These are phyloP conservation scores for Pyrenochaeta sp. DNA, from an alignment of 2,329 filamentous ascomycete species.

Conservation along the genomic window DNA sequence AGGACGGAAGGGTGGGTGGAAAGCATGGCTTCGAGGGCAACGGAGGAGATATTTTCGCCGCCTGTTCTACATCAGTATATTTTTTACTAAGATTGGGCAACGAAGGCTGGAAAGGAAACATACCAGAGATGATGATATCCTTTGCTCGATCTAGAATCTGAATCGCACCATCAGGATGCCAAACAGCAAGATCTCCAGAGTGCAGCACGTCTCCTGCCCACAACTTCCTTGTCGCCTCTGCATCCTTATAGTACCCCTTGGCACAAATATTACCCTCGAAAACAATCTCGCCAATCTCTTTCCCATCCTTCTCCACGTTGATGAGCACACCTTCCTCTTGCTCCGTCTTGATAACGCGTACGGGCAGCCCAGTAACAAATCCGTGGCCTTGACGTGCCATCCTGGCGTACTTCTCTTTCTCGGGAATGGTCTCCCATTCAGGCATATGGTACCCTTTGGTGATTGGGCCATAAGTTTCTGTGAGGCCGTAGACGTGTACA, in stretches of 20 bases:
- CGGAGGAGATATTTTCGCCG: constrained; percentile 95
- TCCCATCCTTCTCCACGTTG: constrained; percentile 73
- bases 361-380: constrained; percentile 82
- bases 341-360: constrained; percentile 82
- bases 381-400: constrained; percentile 97
- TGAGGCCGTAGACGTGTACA: constrained; percentile 90
- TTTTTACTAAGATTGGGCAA: background rate
- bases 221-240: constrained; percentile 83
- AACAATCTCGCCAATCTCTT: constrained; percentile 83
- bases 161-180: constrained; percentile 88
- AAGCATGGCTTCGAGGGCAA: constrained; percentile 90
- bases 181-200: constrained; percentile 91
- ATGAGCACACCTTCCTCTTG: constrained; percentile 71
- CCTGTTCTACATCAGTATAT: constrained; percentile 58
- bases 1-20: constrained; percentile 87
- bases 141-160: constrained; percentile 95
- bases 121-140: constrained; percentile 96
- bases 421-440: constrained; percentile 77
- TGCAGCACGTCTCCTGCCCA: constrained; percentile 88
- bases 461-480: constrained; percentile 93
- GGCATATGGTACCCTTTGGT: constrained; percentile 93
- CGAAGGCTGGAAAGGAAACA: constrained; percentile 30
- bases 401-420: constrained; percentile 80
- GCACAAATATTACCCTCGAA: constrained; percentile 92
- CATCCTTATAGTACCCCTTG: constrained; percentile 90